Evolutionary conservation across 805 yeast species (phyloP).

Genomic region (Debaryomyces castellii): DNA sequence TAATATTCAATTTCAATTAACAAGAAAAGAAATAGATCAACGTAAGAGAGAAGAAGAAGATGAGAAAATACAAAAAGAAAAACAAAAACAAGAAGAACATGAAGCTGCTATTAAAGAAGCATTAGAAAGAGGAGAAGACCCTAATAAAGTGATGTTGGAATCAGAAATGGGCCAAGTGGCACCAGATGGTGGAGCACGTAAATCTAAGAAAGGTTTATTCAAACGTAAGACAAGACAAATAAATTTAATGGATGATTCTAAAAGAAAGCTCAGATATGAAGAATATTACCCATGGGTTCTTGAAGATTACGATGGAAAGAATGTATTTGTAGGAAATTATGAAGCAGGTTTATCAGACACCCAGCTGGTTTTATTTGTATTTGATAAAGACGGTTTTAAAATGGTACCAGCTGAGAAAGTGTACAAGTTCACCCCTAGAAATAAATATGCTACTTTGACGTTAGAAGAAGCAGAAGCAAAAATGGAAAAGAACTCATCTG

Average conservation of each 20-base stretch:
- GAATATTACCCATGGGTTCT: constrained; percentile 98
- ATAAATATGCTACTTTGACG: constrained; percentile 89
- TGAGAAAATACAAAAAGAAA: constrained; percentile 21
- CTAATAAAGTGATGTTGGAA: constrained; percentile 23
- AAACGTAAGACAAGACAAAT: constrained; percentile 85
- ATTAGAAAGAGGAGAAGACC: constrained; percentile 13
- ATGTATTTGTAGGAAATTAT: constrained; percentile 93
- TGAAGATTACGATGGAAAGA: constrained; percentile 93
- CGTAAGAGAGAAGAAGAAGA: constrained; percentile 37
- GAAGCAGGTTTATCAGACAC: constrained; percentile 87
- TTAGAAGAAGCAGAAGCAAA: constrained; percentile 95
- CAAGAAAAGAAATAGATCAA: constrained; percentile 71
- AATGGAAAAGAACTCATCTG: constrained; percentile 75
- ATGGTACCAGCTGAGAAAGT: constrained; percentile 95
- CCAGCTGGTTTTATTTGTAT: constrained; percentile 76
- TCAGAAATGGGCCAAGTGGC: constrained; percentile 70
- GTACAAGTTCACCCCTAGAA: constrained; percentile 89
- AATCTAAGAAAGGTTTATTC: constrained; percentile 53
- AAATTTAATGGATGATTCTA: constrained; percentile 75
- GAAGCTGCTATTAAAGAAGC: constrained; percentile 17
- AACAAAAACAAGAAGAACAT: constrained; percentile 16
- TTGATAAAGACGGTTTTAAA: constrained; percentile 85
- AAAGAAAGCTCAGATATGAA: constrained; percentile 84
- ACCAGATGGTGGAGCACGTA: constrained; percentile 89
- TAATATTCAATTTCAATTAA: constrained; percentile 81